Conservation (phyloP, 140 eudicot genomes). For the Senecio squalidus region DNA sequence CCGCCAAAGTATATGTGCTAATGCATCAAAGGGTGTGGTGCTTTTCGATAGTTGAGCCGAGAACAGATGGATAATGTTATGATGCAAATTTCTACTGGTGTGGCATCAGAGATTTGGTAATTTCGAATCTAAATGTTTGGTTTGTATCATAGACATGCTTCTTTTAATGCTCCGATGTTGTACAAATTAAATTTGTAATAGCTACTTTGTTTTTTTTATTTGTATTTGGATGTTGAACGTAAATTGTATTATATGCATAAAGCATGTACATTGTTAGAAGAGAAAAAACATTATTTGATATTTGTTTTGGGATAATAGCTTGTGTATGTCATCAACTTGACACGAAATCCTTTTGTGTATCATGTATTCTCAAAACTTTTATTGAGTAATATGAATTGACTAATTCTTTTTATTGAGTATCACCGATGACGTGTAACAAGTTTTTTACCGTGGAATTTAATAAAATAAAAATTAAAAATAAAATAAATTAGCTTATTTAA, state of each 20-base stretch:
- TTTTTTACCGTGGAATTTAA: no score
- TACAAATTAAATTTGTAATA: slow-evolving; percentile 22
- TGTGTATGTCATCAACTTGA: no score
- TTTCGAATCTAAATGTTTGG: slow-evolving; percentile 13
- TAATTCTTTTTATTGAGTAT: no score
- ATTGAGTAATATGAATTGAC: no score
- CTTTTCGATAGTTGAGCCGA: background rate
- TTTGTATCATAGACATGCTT: slow-evolving; percentile 11
- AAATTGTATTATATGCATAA: slow-evolving; percentile 15
- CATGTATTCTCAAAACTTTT: no score
- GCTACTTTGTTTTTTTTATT: slow-evolving; percentile 1
- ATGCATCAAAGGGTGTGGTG: slow-evolving; percentile 8
- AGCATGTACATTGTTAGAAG: slow-evolving; percentile 22
- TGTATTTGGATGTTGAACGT: background rate
- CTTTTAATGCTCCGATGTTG: background rate
- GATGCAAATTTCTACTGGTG: slow-evolving; percentile 2
- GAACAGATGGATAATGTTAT: slow-evolving; percentile 1
- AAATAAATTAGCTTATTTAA: no score
- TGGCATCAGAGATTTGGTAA: slow-evolving; percentile 9
- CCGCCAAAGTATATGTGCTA: background rate
- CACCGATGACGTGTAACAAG: no score
- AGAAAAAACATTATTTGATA: no score
- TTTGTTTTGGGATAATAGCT: no score
- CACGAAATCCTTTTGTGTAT: no score
- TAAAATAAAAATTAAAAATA: no score